phyloP scores from a whole-genome alignment of 1,284 basidiomycete genomes.

The Rhodotorula sp. region DNA sequence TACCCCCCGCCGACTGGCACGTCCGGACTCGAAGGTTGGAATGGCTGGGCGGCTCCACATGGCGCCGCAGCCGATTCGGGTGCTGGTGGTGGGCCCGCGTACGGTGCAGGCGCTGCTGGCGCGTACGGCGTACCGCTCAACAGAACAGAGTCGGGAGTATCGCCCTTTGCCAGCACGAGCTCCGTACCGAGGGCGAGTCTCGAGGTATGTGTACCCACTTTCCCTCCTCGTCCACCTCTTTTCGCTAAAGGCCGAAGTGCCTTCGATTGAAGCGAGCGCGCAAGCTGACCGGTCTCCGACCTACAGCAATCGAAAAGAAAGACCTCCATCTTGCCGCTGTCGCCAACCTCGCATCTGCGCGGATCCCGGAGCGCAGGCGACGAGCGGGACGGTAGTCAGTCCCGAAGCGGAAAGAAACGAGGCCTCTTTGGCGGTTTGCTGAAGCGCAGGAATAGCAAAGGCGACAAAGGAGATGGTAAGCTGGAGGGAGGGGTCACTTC shows the following conservation, averaged over 20 bases:
- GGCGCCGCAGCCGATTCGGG: neutral
- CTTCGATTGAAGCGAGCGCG: neutral
- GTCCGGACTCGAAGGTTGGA: conserved; percentile 2
- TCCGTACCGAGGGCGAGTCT: neutral
- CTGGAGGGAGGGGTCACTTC: neutral
- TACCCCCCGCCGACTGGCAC: neutral
- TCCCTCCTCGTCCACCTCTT: neutral
- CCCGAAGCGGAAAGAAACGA: conserved; percentile 26
- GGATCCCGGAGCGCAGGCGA: conserved; percentile 11
- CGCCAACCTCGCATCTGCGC: conserved; percentile 15
- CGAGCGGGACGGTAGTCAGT: conserved; percentile 3
- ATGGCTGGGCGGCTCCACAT: conserved; percentile 14
- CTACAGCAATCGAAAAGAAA: conserved; percentile 3
- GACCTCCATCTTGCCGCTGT: neutral
- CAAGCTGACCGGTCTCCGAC: neutral
- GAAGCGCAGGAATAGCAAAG: conserved; percentile 24
- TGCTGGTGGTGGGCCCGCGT: neutral
- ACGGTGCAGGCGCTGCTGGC: too few species aligned
- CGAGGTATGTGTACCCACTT: conserved; percentile 13
- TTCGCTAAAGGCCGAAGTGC: neutral
- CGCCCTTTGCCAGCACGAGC: neutral
- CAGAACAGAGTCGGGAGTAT: neutral
- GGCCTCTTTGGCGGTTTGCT: conserved; percentile 30
- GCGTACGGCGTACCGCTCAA: neutral
- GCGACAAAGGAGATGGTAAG: conserved; percentile 16